Evolutionary conservation across 208 protist genomes (phyloP), one percentile per base, ranked within the genome.

Genomic region (Leishmania turanica): DNA sequence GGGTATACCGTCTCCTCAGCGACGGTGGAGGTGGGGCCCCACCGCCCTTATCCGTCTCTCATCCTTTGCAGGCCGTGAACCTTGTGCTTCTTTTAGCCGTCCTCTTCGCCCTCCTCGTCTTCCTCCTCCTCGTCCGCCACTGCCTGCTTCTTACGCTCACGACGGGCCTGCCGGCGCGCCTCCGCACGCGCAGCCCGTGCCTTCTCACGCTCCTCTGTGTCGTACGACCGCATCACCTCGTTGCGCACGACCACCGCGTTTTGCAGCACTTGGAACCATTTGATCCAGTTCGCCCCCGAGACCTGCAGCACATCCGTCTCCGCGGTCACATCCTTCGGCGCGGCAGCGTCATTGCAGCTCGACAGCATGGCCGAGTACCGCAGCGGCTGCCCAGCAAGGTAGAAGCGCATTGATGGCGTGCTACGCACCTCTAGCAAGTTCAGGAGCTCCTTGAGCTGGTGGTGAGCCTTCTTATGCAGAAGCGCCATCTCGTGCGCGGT

Each of bases 181-280:
- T 88, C 92, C n/a, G 84, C 89, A 0, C 89, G 85, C 31, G 83
- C 87, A 65, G 83, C 79, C 31, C 88, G 84, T 24, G 84, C 84
- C 74, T 88, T 84, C 42, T 87, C 83, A 17, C 89, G 81, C 72
- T 91, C 77, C 62, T 84, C 93, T 2, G 51, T 83, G 79, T 97
- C 93, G 78, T 93, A 93, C 71, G 87, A 84, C 49, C 82, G 87
- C 84, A 96, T 83, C 40, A 96, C 77, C 54, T 87, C 84, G 77
- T 96, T 97, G n/a, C 93, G 91, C 69, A 95, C 90, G 24, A 91
- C 84, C 19, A 95, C 89, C 19, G 92, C 93, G 75, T 97, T 97
- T 79, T 87, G 76, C 60, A 97, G 75, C 64, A 92, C 80, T 1
- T 87, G 82, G 6, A 80, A 56, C 93, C 93, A 97, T 86, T 97